These are phyloP conservation scores for Ogataea henricii DNA, from an alignment of 805 yeast species.

Conservation along the genomic window DNA sequence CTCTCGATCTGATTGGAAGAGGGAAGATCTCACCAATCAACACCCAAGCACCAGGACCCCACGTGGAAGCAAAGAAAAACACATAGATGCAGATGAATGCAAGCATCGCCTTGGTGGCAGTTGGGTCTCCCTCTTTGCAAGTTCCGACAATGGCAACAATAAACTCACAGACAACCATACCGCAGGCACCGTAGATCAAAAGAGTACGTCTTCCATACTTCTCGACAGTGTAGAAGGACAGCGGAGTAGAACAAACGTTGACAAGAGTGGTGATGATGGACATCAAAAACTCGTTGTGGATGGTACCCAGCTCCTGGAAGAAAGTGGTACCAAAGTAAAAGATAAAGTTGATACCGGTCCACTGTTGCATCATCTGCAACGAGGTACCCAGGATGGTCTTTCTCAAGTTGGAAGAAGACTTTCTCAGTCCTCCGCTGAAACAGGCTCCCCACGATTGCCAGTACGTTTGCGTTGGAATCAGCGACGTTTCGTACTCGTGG, in stretches of 20 bases:
- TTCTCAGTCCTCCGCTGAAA: constrained; percentile 43
- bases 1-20: constrained; percentile 72
- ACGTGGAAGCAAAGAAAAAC: constrained; percentile 76
- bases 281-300: constrained; percentile 44
- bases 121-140: constrained; percentile 29
- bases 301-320: constrained; percentile 54
- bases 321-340: constrained; percentile 75
- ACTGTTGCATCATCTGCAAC: constrained; percentile 62
- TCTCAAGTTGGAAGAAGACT: constrained; percentile 41
- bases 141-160: constrained; percentile 51
- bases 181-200: constrained; percentile 49
- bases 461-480: constrained; percentile 39
- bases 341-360: constrained; percentile 76
- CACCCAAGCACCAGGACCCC: constrained; percentile 86
- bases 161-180: constrained; percentile 56
- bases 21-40: constrained; percentile 64
- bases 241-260: constrained; percentile 52
- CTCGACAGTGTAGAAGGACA: constrained; percentile 59
- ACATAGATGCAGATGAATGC: constrained; percentile 60
- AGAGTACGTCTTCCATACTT: constrained; percentile 58
- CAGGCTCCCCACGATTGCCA: constrained; percentile 44
- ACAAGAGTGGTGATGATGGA: constrained; percentile 56
- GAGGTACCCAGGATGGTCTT: constrained; percentile 46
- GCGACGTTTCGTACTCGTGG: constrained; percentile 45
- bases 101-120: constrained; percentile 37